phyloP scores from a whole-genome alignment of 2,329 filamentous ascomycete species.

The Fusarium pilosicola region DNA sequence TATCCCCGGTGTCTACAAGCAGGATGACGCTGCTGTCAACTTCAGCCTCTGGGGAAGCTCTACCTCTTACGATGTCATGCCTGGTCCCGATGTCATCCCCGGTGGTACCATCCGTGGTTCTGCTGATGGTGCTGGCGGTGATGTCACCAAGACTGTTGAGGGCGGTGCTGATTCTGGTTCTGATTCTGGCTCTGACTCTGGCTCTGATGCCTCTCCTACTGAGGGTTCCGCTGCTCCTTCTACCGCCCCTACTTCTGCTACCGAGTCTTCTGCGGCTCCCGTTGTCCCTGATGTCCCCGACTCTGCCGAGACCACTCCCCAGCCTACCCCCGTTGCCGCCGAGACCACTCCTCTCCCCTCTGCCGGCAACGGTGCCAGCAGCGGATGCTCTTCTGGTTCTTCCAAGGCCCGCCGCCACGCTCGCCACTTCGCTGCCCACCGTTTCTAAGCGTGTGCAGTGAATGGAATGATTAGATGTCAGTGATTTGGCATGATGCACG shows the following conservation, averaged over 20 bases:
- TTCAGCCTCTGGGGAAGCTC: conserved; percentile 11
- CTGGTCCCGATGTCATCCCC: conserved; percentile 13
- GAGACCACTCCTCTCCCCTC: neutral
- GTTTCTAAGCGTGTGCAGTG: neutral
- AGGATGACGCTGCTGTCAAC: conserved; percentile 16
- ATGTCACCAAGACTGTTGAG: conserved; percentile 8
- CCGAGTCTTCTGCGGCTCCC: neutral
- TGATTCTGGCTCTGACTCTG: neutral
- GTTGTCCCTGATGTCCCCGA: neutral
- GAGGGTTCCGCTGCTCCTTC: neutral
- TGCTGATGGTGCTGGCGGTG: neutral
- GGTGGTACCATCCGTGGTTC: conserved; percentile 18
- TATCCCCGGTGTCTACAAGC: conserved; percentile 20
- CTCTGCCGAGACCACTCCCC: neutral
- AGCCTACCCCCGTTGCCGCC: neutral
- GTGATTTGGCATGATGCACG: conserved; percentile 9
- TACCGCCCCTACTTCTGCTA: neutral
- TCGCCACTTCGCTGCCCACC: neutral
- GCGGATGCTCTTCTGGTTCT: neutral
- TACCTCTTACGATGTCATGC: conserved; percentile 9
- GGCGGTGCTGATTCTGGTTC: neutral
- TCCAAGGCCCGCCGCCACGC: conserved; percentile 12
- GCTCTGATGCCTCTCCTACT: neutral
- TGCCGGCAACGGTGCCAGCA: neutral
- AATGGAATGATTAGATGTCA: neutral